Percentiles rank a stretch among this genome's conserved stretches.
phyloP scores from a whole-genome alignment of 2,329 filamentous ascomycete species.

The Fusarium redolens region DNA sequence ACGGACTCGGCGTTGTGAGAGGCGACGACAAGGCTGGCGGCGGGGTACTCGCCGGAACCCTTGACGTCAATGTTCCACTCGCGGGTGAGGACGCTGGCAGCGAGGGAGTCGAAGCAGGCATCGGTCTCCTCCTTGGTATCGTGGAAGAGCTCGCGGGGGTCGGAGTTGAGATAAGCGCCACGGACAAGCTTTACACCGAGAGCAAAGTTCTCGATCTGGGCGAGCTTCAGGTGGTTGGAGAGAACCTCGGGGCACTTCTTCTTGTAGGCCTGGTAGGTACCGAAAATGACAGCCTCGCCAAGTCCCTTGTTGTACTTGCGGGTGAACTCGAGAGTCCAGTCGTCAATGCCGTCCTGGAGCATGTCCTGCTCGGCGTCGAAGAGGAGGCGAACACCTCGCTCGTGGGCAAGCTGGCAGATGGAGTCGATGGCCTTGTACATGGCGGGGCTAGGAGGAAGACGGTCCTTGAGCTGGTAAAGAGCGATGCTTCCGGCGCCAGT shows the following conservation, averaged over 20 bases:
- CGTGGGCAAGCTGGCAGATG: slow-evolving; percentile 78
- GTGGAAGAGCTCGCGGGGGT: slow-evolving; percentile 77
- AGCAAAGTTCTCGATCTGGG: slow-evolving; percentile 69
- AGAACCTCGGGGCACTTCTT: slow-evolving; percentile 70
- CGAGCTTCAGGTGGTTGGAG: slow-evolving; percentile 68
- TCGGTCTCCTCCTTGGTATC: slow-evolving; percentile 79
- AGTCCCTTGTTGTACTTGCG: slow-evolving; percentile 77
- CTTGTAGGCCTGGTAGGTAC: slow-evolving; percentile 83
- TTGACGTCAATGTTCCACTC: slow-evolving; percentile 53
- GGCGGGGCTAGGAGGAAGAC: slow-evolving; percentile 68
- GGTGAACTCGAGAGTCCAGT: slow-evolving; percentile 83
- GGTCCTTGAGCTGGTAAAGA: slow-evolving; percentile 73
- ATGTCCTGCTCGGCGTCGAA: slow-evolving; percentile 88
- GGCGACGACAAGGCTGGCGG: slow-evolving; percentile 76
- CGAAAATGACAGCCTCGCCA: slow-evolving; percentile 78
- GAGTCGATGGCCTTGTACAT: slow-evolving; percentile 77
- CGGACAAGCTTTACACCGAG: slow-evolving; percentile 81
- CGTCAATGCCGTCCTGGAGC: slow-evolving; percentile 82
- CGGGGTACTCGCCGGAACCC: slow-evolving; percentile 62
- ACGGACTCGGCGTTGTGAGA: slow-evolving; percentile 86
- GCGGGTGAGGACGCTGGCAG: slow-evolving; percentile 73
- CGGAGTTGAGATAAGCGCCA: slow-evolving; percentile 77
- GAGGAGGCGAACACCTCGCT: slow-evolving; percentile 77
- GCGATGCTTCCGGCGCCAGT: slow-evolving; percentile 84
- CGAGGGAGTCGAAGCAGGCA: slow-evolving; percentile 76